Base-by-base conservation (phyloP, 306 rosid species). In the Prinsepia uniflora region DNA sequence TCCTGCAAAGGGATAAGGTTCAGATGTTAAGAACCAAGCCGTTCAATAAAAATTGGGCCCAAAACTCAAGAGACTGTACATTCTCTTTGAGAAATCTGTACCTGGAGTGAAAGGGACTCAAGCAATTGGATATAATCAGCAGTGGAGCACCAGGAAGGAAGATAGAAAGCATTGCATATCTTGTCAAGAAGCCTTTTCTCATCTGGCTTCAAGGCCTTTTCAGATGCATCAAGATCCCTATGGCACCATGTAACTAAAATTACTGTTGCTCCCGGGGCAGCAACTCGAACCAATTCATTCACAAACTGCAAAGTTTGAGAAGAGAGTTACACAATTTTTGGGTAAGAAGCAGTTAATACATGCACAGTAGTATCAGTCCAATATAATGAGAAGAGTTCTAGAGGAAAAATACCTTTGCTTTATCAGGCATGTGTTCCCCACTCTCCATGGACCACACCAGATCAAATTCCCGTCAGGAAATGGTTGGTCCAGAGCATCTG, bases 341-440 rank as follows among this genome's bases (percentile, higher is more conserved):
- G 24, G 0, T 22, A 52, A 52, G 57, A 17, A n/a, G 36, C 36
- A 30, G 36, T 3, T 30, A 30, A 30, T 3, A 30, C 36, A 30
- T 30, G 36, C 36, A 30, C 36, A 30, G 4, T 30, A 3, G 1
- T 30, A 30, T 2, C 36, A 30, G 36, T 30, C 36, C 3, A 30
- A 30, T 30, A 2, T 30, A 30, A 30, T 30, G 36, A 30, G 4
- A 30, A 30, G 36, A 2, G n/a, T 48, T 15, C 18, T 2, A 4
- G 5, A 67, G 42, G 42, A 39, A 64, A 14, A 34, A 13, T 39
- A 84, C 97, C 97, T 90, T 90, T 6, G 86, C n/a, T 81, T 94
- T 94, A 80, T 89, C 94, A 54, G 97, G 98, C 97, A 94, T 94
- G 79, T 94, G 98, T 75, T 94, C 98, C 40, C 98, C 98, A 72